These are phyloP conservation scores for Pontederia paniculata DNA, from an alignment of 176 grass and related monocot genomes.

Conservation along the genomic window DNA sequence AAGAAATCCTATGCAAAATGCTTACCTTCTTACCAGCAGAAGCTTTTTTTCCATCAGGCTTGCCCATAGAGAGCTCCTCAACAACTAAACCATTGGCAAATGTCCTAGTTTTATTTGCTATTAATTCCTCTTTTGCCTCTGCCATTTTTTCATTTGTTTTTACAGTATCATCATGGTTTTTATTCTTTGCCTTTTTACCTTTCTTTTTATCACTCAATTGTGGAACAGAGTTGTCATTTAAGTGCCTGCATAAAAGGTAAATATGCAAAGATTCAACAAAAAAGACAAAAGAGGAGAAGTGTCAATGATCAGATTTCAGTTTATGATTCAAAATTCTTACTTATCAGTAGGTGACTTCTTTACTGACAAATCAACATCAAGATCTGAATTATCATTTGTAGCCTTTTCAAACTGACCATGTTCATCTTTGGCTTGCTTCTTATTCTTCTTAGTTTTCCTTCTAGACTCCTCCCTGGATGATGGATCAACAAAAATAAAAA, in stretches of 20 bases:
- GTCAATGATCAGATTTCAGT: not conserved
- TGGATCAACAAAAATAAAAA: too few species aligned
- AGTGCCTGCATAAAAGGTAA: not conserved
- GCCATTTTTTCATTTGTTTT: slow-evolving; percentile 21
- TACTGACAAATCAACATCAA: slow-evolving; percentile 1
- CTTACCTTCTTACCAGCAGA: slow-evolving; percentile 54
- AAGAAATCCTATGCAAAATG: not conserved
- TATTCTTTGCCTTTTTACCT: slow-evolving; percentile 64
- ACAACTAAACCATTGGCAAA: slow-evolving; percentile 76
- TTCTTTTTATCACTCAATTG: not conserved
- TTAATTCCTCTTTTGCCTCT: slow-evolving; percentile 27
- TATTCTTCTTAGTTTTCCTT: too few species aligned
- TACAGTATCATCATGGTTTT: slow-evolving; percentile 30
- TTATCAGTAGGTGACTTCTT: slow-evolving; percentile 5
- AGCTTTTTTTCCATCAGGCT: slow-evolving; percentile 77
- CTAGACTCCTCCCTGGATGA: too few species aligned
- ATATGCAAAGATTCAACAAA: not conserved
- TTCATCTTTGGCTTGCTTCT: too few species aligned
- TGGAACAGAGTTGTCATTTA: not conserved
- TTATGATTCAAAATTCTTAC: not conserved
- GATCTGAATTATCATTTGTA: not conserved
- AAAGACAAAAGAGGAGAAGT: not conserved
- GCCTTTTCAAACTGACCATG: too few species aligned
- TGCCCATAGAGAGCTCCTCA: slow-evolving; percentile 57
- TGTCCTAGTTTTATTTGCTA: slow-evolving; percentile 36